Percentiles rank a stretch among this genome's conserved stretches.
These are phyloP conservation scores for Fusarium longipes DNA, from an alignment of 2,329 filamentous ascomycete genomes.

Conservation along the genomic window DNA sequence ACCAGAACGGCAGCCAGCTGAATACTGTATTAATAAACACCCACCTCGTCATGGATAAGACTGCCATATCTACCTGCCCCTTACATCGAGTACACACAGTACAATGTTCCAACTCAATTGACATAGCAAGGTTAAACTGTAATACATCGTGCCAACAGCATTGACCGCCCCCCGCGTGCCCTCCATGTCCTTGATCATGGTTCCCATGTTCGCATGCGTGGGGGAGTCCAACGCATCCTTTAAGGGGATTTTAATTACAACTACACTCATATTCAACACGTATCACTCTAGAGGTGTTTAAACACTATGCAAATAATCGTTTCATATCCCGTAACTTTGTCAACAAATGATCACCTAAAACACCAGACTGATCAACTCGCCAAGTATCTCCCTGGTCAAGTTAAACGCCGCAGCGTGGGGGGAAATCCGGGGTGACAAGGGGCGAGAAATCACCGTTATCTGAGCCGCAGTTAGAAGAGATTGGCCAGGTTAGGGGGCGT, in stretches of 20 bases:
- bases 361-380: not conserved
- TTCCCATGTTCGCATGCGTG: slow-evolving; percentile 26
- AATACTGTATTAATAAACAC: not conserved
- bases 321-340: not conserved
- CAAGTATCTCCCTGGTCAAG: slow-evolving; percentile 5
- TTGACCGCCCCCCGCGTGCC: slow-evolving; percentile 25
- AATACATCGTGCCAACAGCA: slow-evolving; percentile 18
- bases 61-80: slow-evolving; percentile 7
- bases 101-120: slow-evolving; percentile 3
- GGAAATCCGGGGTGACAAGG: slow-evolving; percentile 31
- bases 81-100: slow-evolving; percentile 1
- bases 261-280: not conserved
- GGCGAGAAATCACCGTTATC: slow-evolving; percentile 26
- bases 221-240: slow-evolving; percentile 1
- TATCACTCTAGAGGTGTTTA: not conserved
- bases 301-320: not conserved
- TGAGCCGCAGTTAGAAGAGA: slow-evolving; percentile 9
- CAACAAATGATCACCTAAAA: not conserved
- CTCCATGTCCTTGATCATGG: slow-evolving; percentile 7
- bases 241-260: too few relatives aligned
- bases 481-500: slow-evolving; percentile 23
- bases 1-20: not conserved
- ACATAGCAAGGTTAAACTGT: slow-evolving; percentile 16
- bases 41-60: slow-evolving; percentile 13
- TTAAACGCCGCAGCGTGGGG: slow-evolving; percentile 31